These are phyloP conservation scores for Dispira simplex DNA, from an alignment of 192 early-diverging fungal species.

Conservation along the genomic window DNA sequence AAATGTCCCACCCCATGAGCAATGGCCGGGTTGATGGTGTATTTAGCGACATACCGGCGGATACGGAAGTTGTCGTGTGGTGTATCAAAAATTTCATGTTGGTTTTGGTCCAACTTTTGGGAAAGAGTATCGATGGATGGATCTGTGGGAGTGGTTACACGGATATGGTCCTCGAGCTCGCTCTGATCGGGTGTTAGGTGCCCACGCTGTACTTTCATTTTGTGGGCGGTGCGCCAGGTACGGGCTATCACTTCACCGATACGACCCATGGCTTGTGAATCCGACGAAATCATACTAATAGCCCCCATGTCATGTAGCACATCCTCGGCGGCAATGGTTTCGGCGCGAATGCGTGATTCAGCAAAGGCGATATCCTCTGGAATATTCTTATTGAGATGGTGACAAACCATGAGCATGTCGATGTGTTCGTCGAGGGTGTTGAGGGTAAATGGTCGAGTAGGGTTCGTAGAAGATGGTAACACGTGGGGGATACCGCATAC, in stretches of 20 bases:
- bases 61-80: slow-evolving; percentile 77
- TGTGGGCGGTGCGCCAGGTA: slow-evolving; percentile 93
- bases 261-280: slow-evolving; percentile 94
- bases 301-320: slow-evolving; percentile 92
- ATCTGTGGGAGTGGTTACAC: background rate
- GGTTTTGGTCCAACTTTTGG: slow-evolving; percentile 9
- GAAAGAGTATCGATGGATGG: background rate
- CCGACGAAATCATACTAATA: slow-evolving; percentile 86
- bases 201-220: slow-evolving; percentile 79
- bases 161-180: background rate
- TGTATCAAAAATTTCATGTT: slow-evolving; percentile 21
- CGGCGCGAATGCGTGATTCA: slow-evolving; percentile 86
- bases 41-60: slow-evolving; percentile 88
- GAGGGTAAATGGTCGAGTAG: slow-evolving; percentile 83
- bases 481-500: slow-evolving; percentile 71
- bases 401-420: slow-evolving; percentile 98
- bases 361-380: slow-evolving; percentile 97
- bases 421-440: slow-evolving; percentile 98
- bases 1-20: slow-evolving; percentile 76
- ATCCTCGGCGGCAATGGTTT: slow-evolving; percentile 96
- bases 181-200: slow-evolving; percentile 29
- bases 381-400: slow-evolving; percentile 82
- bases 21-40: slow-evolving; percentile 94
- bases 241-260: slow-evolving; percentile 84
- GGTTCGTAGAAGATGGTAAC: slow-evolving; percentile 89